Evolutionary conservation across 2,329 filamentous ascomycete species (phyloP).

Genomic region (Nothopassalora personata): DNA sequence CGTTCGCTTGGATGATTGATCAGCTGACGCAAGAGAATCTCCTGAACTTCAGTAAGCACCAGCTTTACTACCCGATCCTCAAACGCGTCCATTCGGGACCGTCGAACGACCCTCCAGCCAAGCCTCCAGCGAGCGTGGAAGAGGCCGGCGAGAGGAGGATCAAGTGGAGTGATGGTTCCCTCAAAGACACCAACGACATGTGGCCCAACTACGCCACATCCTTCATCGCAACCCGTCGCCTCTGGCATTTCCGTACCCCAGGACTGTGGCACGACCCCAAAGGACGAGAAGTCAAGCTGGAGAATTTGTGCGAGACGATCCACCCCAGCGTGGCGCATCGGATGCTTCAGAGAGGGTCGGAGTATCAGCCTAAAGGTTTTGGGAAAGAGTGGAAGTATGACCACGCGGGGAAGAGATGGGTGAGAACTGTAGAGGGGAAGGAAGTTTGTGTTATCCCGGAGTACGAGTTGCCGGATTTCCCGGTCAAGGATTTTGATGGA

Average conservation of each 20-base stretch:
- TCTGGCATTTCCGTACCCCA: neutral
- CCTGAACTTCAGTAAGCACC: conserved; percentile 13
- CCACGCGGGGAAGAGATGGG: neutral
- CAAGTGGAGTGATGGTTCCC: conserved; percentile 13
- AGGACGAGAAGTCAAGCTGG: neutral
- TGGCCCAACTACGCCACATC: conserved; percentile 10
- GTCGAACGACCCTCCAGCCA: conserved; percentile 1
- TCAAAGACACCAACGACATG: conserved; percentile 9
- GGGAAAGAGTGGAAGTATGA: neutral
- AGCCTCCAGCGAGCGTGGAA: conserved; percentile 8
- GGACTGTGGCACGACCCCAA: neutral
- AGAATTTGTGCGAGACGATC: conserved; percentile 7
- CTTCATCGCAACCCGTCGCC: conserved; percentile 10
- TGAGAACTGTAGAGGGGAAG: neutral
- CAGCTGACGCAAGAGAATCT: conserved; percentile 16
- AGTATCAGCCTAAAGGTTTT: neutral
- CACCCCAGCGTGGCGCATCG: conserved; percentile 14
- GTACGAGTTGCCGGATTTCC: neutral
- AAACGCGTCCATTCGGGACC: conserved; percentile 10
- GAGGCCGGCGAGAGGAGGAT: conserved; percentile 15
- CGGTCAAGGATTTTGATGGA: neutral
- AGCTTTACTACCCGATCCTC: conserved; percentile 14
- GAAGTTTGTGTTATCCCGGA: neutral
- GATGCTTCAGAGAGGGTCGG: neutral
- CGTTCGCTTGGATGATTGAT: conserved; percentile 38